phyloP scores from a whole-genome alignment of 2,329 filamentous ascomycete species.

The Trichoderma harzianum region DNA sequence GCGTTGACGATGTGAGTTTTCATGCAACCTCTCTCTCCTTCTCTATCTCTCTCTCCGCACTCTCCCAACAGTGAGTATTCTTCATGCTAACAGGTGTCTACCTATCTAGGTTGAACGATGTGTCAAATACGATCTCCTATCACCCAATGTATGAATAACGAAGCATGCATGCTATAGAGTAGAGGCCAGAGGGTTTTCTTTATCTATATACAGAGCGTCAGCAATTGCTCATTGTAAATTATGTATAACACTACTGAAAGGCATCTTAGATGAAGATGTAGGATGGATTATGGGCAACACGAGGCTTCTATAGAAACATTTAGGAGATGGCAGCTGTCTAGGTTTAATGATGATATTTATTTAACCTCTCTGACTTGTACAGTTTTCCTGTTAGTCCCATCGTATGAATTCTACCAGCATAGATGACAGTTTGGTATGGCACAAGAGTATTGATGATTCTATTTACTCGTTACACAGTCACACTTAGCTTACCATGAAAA shows the following conservation, averaged over 20 bases:
- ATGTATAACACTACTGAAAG: not conserved
- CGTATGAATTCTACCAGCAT: not conserved
- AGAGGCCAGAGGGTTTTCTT: not conserved
- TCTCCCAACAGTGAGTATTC: not conserved
- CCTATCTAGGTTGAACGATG: conserved; percentile 69
- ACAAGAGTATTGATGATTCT: not conserved
- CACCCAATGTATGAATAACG: conserved; percentile 69
- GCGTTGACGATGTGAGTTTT: conserved; percentile 73
- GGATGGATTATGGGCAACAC: not conserved
- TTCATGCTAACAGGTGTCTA: not conserved
- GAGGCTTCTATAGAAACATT: not conserved
- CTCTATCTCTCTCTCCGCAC: not conserved
- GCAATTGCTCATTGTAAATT: not conserved
- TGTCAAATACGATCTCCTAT: conserved; percentile 85
- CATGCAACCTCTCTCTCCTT: not conserved
- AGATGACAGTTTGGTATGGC: not conserved
- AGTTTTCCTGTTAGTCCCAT: not conserved
- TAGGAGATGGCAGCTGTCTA: not conserved
- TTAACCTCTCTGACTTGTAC: not conserved
- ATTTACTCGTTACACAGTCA: not conserved
- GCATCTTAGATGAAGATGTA: not conserved
- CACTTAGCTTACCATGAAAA: not conserved
- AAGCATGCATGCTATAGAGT: not conserved
- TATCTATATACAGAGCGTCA: not conserved
- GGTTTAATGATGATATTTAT: not conserved